Percentiles rank a stretch among this genome's conserved stretches.
phyloP scores from a whole-genome alignment of 139 green algal species.

The Bryopsis sp. region DNA sequence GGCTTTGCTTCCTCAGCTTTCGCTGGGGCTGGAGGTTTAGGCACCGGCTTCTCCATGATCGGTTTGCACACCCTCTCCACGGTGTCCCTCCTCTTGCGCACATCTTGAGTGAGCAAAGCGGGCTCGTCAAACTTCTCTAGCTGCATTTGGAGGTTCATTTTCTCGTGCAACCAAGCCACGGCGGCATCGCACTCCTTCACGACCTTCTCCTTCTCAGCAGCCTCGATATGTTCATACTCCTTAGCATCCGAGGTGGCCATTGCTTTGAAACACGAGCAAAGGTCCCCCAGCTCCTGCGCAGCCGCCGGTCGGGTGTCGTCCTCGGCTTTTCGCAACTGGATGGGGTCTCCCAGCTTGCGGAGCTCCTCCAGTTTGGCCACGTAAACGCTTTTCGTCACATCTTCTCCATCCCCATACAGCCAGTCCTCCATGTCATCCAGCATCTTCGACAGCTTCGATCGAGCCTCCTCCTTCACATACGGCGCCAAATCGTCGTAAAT shows the following conservation, averaged over 20 bases:
- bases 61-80: conserved; percentile 61
- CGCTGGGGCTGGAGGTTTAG: conserved; percentile 38
- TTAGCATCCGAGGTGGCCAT: conserved; percentile 37
- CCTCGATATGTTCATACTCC: conserved; percentile 69
- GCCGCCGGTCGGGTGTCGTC: conserved; percentile 22
- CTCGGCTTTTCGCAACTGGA: conserved; percentile 43
- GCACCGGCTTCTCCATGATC: conserved; percentile 77
- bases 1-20: conserved; percentile 20
- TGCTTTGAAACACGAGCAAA: conserved; percentile 40
- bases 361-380: conserved; percentile 64
- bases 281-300: conserved; percentile 26
- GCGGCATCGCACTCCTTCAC: conserved; percentile 62
- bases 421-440: conserved; percentile 86
- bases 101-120: conserved; percentile 68
- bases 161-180: conserved; percentile 77
- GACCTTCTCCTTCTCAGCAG: conserved; percentile 67
- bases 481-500: conserved; percentile 47
- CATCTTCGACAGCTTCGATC: conserved; percentile 39
- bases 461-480: conserved; percentile 60
- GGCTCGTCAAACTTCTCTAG: conserved; percentile 55
- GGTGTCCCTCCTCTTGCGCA: conserved; percentile 81
- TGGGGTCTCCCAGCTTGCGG: conserved; percentile 41
- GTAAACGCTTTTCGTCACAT: conserved; percentile 87
- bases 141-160: conserved; percentile 48
- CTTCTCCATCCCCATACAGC: conserved; percentile 98